Evolutionary conservation across 257 asterid genomes (phyloP).

Genomic region (Lavandula angustifolia): DNA sequence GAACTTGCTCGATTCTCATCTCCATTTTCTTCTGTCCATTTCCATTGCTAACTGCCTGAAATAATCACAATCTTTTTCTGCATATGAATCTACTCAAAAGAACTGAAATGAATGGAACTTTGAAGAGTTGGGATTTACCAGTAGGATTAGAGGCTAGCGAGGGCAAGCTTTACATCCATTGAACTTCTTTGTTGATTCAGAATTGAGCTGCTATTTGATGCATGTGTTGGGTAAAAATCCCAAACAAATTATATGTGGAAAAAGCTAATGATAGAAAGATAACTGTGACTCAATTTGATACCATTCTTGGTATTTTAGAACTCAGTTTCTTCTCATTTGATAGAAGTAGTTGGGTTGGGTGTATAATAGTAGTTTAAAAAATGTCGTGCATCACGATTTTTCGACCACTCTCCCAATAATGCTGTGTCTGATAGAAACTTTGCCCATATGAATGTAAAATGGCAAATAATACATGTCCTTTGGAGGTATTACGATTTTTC

Average conservation of each 20-base stretch:
- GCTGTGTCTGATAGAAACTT: neutral
- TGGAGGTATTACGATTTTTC: too few species aligned
- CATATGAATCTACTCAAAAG: neutral
- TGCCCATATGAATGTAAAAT: too few species aligned
- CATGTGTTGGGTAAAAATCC: too few species aligned
- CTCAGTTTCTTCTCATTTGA: neutral
- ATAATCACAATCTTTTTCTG: neutral
- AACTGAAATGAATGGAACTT: neutral
- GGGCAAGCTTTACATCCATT: conserved; percentile 44
- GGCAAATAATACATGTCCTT: too few species aligned
- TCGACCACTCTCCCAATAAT: neutral
- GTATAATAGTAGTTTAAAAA: neutral
- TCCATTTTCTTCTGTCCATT: conserved; percentile 32
- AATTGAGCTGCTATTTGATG: too few species aligned
- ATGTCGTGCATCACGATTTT: neutral
- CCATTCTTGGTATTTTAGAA: neutral
- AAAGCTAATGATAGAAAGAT: too few species aligned
- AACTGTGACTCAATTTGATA: too few species aligned
- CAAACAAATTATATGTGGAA: too few species aligned
- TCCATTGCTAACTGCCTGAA: conserved; percentile 42
- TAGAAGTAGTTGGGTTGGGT: neutral
- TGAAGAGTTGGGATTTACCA: conserved; percentile 34
- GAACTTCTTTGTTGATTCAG: conserved; percentile 8
- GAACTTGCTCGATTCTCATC: conserved; percentile 43
- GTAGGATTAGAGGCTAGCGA: conserved; percentile 38